Evolutionary conservation across 768 basidiomycete genomes (phyloP).

Genomic region (Suillus occidentalis): DNA sequence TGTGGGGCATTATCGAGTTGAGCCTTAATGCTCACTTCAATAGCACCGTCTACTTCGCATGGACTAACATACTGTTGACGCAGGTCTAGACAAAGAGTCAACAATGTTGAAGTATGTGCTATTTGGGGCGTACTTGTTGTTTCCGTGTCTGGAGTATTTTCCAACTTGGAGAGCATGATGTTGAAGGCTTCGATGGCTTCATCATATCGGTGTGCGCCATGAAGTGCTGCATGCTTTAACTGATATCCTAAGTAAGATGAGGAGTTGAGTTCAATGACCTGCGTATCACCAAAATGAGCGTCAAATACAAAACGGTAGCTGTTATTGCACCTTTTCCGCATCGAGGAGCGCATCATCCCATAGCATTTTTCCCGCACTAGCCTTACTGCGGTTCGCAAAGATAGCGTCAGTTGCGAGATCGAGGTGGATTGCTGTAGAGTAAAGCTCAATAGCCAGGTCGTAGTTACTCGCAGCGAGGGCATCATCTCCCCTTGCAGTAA

Average conservation of each 20-base stretch:
- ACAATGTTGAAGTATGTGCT: not conserved
- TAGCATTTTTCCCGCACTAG: not conserved
- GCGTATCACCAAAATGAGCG: not conserved
- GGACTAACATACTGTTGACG: not conserved
- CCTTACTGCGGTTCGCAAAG: not conserved
- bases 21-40: not conserved
- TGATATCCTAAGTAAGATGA: not conserved
- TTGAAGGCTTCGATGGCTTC: not conserved
- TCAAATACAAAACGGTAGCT: not conserved
- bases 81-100: not conserved
- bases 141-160: not conserved
- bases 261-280: not conserved
- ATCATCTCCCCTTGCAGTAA: not conserved
- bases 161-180: not conserved
- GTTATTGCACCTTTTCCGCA: not conserved
- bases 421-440: not conserved
- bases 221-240: not conserved
- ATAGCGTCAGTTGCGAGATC: not conserved
- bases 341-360: not conserved
- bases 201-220: not conserved
- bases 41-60: not conserved
- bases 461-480: not conserved
- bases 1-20: not conserved
- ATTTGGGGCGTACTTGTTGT: not conserved
- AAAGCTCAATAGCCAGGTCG: not conserved